Percentiles rank a stretch among this genome's conserved stretches.
Conservation (phyloP, 371 early-diverging fungal genomes). For the Zopfochytrium polystomum region DNA sequence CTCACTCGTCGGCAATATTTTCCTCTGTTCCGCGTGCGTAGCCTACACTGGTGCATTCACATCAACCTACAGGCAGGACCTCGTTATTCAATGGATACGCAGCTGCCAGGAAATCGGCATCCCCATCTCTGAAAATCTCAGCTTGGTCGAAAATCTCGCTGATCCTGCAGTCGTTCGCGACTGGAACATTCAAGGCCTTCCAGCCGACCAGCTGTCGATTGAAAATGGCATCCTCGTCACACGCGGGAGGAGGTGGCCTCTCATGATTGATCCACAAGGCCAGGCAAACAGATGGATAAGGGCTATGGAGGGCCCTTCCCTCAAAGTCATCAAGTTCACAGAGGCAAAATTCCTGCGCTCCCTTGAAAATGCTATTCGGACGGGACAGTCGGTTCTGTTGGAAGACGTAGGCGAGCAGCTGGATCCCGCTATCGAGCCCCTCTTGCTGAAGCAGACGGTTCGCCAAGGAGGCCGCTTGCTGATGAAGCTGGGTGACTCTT, state of each 20-base stretch:
- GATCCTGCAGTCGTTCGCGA: slow-evolving; percentile 55
- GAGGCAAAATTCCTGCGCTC: slow-evolving; percentile 53
- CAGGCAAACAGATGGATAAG: slow-evolving; percentile 60
- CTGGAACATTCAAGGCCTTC: slow-evolving; percentile 59
- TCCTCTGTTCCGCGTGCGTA: slow-evolving; percentile 50
- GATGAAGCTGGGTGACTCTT: slow-evolving; percentile 55
- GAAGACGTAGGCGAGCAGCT: slow-evolving; percentile 58
- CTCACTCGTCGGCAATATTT: slow-evolving; percentile 52
- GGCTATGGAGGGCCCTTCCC: slow-evolving; percentile 43
- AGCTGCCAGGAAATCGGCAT: slow-evolving; percentile 49
- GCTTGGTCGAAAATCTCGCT: slow-evolving; percentile 41
- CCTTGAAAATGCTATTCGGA: slow-evolving; percentile 53
- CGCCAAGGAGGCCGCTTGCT: slow-evolving; percentile 51
- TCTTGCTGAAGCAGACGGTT: slow-evolving; percentile 51
- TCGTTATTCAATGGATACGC: slow-evolving; percentile 44
- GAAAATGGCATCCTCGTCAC: slow-evolving; percentile 59
- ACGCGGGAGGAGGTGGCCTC: slow-evolving; percentile 54
- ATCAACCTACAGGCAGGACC: slow-evolving; percentile 42
- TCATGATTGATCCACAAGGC: slow-evolving; percentile 62
- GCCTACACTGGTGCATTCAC: slow-evolving; percentile 58
- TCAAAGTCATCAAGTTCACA: slow-evolving; percentile 47
- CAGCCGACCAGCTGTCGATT: slow-evolving; percentile 51
- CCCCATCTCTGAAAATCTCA: slow-evolving; percentile 49
- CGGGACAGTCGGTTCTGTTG: slow-evolving; percentile 50
- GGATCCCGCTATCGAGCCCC: slow-evolving; percentile 55